These are phyloP conservation scores for Tillandsia leiboldiana DNA, from an alignment of 176 grass and related monocot genomes.

Conservation along the genomic window DNA sequence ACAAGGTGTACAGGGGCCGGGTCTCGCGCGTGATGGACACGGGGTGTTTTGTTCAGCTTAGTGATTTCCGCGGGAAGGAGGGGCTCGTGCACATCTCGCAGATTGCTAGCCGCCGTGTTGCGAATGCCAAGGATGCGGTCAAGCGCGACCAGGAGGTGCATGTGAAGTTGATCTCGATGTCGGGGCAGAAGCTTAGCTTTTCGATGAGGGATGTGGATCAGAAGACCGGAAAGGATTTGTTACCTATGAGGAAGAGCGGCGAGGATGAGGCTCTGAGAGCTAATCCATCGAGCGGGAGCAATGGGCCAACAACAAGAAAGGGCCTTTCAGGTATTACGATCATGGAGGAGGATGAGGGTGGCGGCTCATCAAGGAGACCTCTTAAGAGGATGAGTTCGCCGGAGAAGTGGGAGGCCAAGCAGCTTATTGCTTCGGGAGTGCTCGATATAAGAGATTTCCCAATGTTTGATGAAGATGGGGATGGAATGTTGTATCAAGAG, in stretches of 20 bases:
- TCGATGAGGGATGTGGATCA: conserved; percentile 82
- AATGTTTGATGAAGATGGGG: conserved; percentile 72
- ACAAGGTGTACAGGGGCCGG: conserved; percentile 60
- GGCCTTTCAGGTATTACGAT: conserved; percentile 85
- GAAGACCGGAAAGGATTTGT: conserved; percentile 73
- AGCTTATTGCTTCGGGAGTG: conserved; percentile 76
- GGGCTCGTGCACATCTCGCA: conserved; percentile 84
- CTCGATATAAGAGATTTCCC: conserved; percentile 61
- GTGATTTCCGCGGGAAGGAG: conserved; percentile 42
- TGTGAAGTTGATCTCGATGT: conserved; percentile 71
- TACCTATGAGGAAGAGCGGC: conserved; percentile 40
- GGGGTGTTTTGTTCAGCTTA: conserved; percentile 80
- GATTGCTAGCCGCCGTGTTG: conserved; percentile 46
- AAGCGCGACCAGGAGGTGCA: conserved; percentile 75
- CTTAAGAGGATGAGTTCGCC: conserved; percentile 83
- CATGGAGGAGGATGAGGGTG: conserved; percentile 56
- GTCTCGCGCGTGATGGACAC: conserved; percentile 67
- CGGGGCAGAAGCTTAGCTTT: conserved; percentile 63
- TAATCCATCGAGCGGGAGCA: conserved; percentile 41
- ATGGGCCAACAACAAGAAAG: conserved; percentile 28
- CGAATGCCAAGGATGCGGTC: conserved; percentile 67
- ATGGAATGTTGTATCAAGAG: conserved; percentile 77
- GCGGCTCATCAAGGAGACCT: conserved; percentile 28
- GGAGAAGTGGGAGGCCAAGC: conserved; percentile 89
- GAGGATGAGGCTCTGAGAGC: conserved; percentile 36